Conservation (phyloP, 2,329 filamentous ascomycete genomes). For the Microthyrium microscopicum region DNA sequence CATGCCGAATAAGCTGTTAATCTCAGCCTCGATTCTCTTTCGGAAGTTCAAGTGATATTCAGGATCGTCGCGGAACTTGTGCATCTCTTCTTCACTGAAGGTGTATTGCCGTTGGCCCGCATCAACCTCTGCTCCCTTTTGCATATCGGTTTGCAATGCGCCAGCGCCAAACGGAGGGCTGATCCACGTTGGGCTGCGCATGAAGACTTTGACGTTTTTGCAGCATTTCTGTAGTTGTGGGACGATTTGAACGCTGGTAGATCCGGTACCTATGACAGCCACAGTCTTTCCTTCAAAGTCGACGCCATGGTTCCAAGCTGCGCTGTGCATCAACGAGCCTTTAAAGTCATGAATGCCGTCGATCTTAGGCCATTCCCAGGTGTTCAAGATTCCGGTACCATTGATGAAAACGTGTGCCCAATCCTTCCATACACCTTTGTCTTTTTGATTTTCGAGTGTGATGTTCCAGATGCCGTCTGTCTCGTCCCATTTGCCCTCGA, state of each 20-base stretch:
- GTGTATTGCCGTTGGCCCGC: slow-evolving; percentile 21
- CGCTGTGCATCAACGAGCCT: slow-evolving; percentile 28
- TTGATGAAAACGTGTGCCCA: slow-evolving; percentile 14
- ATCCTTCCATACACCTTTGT: slow-evolving; percentile 16
- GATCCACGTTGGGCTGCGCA: slow-evolving; percentile 25
- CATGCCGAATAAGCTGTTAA: slow-evolving; percentile 27
- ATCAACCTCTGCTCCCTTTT: slow-evolving; percentile 15
- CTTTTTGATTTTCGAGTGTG: slow-evolving; percentile 13
- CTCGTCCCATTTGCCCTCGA: slow-evolving; percentile 29
- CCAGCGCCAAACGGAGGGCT: slow-evolving; percentile 21
- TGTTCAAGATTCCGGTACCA: slow-evolving; percentile 21
- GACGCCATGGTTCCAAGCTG: slow-evolving; percentile 20
- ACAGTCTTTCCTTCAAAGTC: slow-evolving; percentile 14
- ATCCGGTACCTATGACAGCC: slow-evolving; percentile 19
- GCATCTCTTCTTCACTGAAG: slow-evolving; percentile 23
- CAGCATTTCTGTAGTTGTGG: slow-evolving; percentile 22
- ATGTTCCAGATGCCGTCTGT: slow-evolving; percentile 21
- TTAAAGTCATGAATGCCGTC: slow-evolving; percentile 29
- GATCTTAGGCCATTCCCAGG: slow-evolving; percentile 30
- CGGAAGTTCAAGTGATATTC: slow-evolving; percentile 26
- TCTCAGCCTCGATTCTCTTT: slow-evolving; percentile 26
- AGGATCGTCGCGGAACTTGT: slow-evolving; percentile 24
- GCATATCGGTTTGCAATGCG: slow-evolving; percentile 17
- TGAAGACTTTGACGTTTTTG: slow-evolving; percentile 19
- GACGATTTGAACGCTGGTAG: slow-evolving; percentile 20